phyloP scores from a whole-genome alignment of 1,139 yeast species.

The Kodamaea ohmeri region DNA sequence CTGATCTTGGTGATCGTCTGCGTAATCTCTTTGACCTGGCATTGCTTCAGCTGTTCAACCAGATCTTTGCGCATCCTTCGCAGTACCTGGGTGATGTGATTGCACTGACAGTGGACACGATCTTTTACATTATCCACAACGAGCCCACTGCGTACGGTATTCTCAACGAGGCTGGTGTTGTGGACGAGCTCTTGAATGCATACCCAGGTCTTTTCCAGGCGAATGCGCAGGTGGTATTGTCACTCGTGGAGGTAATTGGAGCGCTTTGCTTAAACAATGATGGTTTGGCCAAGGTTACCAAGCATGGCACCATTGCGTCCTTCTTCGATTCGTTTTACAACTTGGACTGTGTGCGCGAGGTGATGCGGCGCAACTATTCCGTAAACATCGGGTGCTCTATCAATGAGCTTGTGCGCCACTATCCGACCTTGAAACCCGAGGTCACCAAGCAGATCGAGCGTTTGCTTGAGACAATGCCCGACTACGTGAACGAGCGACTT shows the following conservation, averaged over 20 bases:
- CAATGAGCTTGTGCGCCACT: slow-evolving; percentile 84
- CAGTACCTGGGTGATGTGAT: slow-evolving; percentile 72
- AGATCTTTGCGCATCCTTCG: slow-evolving; percentile 54
- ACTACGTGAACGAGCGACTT: slow-evolving; percentile 30
- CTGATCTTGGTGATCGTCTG: slow-evolving; percentile 79
- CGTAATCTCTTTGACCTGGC: slow-evolving; percentile 86
- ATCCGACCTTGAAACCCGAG: slow-evolving; percentile 63
- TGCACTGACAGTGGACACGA: slow-evolving; percentile 61
- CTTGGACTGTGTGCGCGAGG: slow-evolving; percentile 46
- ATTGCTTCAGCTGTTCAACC: slow-evolving; percentile 58
- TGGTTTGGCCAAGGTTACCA: slow-evolving; percentile 60
- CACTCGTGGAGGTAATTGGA: slow-evolving; percentile 75
- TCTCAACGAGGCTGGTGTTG: slow-evolving; percentile 72
- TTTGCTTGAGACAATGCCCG: slow-evolving; percentile 49
- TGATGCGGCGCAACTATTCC: slow-evolving; percentile 44
- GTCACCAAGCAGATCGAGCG: slow-evolving; percentile 51
- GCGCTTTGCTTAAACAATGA: slow-evolving; percentile 78
- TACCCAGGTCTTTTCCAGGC: slow-evolving; percentile 54
- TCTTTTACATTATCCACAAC: slow-evolving; percentile 75
- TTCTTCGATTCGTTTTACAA: slow-evolving; percentile 53
- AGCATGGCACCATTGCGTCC: slow-evolving; percentile 43
- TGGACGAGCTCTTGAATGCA: slow-evolving; percentile 60
- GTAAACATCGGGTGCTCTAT: slow-evolving; percentile 63
- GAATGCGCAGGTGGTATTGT: slow-evolving; percentile 55
- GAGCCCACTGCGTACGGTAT: slow-evolving; percentile 90